phyloP scores from a whole-genome alignment of 768 basidiomycete genomes.

The Rickenella mellea region DNA sequence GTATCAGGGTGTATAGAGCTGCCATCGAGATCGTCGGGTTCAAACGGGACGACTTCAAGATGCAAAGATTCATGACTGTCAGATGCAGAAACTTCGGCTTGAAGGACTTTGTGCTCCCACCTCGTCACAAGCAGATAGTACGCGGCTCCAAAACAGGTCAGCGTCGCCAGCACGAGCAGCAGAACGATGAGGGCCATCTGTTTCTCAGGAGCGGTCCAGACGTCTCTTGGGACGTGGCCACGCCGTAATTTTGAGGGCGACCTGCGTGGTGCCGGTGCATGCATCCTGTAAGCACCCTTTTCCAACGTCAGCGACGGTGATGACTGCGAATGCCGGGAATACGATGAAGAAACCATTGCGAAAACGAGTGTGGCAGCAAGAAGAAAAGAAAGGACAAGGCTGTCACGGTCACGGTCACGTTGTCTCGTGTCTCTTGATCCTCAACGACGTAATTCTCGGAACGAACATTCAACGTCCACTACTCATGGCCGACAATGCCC shows the following conservation, averaged over 20 bases:
- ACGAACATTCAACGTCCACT: too few relatives aligned
- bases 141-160: slow-evolving; percentile 47
- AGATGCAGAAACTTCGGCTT: background rate
- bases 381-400: too few relatives aligned
- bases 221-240: background rate
- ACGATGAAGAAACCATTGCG: background rate
- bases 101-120: slow-evolving; percentile 28
- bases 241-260: slow-evolving; percentile 8
- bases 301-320: slow-evolving; percentile 63
- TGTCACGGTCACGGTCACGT: too few relatives aligned
- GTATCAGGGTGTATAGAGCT: slow-evolving; percentile 17
- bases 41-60: slow-evolving; percentile 23
- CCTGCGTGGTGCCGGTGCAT: slow-evolving; percentile 26
- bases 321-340: slow-evolving; percentile 13
- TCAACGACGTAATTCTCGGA: too few relatives aligned
- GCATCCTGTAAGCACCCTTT: slow-evolving; percentile 57
- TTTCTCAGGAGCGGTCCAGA: slow-evolving; percentile 16
- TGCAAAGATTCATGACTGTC: background rate
- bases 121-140: slow-evolving; percentile 59
- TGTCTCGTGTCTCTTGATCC: too few relatives aligned
- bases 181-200: slow-evolving; percentile 34
- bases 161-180: slow-evolving; percentile 35
- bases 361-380: too few relatives aligned
- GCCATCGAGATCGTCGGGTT: slow-evolving; percentile 8
- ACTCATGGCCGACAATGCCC: too few relatives aligned